These are phyloP conservation scores for Musa beccarii DNA, from an alignment of 176 grass and related monocot species.

Conservation along the genomic window DNA sequence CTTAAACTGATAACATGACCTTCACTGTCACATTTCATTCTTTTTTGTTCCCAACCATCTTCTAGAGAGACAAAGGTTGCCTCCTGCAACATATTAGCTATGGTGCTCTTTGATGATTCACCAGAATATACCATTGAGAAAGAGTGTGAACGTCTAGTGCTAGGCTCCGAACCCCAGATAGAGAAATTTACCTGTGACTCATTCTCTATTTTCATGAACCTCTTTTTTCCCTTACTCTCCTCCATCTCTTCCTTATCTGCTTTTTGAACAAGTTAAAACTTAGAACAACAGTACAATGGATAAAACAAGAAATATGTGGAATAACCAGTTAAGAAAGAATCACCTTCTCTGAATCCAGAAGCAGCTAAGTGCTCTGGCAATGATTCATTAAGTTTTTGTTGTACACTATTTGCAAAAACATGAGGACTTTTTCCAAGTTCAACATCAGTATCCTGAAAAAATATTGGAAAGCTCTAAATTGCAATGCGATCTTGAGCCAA, in stretches of 20 bases:
- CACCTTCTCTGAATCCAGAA: slow-evolving; percentile 27
- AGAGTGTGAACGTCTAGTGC: slow-evolving; percentile 15
- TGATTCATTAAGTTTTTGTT: not conserved
- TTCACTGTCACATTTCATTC: not conserved
- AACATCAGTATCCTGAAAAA: not conserved
- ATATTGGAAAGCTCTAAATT: not conserved
- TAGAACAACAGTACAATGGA: slow-evolving; percentile 1
- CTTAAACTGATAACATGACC: not conserved
- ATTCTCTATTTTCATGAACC: not conserved
- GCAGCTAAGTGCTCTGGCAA: not conserved
- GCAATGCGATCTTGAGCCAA: not conserved
- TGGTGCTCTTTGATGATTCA: slow-evolving; percentile 16
- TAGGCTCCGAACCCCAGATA: not conserved
- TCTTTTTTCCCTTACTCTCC: not conserved
- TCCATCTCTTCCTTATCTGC: not conserved
- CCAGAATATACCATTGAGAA: slow-evolving; percentile 2
- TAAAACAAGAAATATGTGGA: slow-evolving; percentile 12
- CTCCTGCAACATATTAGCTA: not conserved
- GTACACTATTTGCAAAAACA: not conserved
- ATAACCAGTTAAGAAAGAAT: slow-evolving; percentile 18
- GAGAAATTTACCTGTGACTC: not conserved
- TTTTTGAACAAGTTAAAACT: slow-evolving; percentile 4
- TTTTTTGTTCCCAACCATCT: slow-evolving; percentile 10
- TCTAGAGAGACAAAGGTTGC: slow-evolving; percentile 15
- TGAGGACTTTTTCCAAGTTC: not conserved